A percentile compares a stretch with the other conserved stretches of the same genome.
Conservation (phyloP, 495 filamentous ascomycete species). For the Xylaria castorea region DNA sequence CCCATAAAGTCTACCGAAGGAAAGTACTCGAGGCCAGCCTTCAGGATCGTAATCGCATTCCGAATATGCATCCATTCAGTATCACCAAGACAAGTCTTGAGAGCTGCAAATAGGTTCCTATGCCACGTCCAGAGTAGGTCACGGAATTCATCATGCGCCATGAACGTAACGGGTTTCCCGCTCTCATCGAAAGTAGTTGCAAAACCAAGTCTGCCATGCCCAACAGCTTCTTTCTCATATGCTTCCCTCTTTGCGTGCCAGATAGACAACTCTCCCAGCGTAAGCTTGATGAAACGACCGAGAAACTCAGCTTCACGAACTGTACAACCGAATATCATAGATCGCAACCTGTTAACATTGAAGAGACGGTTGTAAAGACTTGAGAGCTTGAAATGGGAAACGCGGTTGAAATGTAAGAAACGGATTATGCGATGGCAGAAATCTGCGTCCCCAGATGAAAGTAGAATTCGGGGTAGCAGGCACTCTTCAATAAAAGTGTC, state of each 20-base stretch:
- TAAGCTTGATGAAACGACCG: conserved; percentile 82
- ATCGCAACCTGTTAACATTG: conserved; percentile 74
- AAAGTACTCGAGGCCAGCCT: conserved; percentile 77
- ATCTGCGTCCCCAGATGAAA: conserved; percentile 85
- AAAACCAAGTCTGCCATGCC: conserved; percentile 56
- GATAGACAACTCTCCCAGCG: conserved; percentile 74
- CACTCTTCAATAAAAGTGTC: conserved; percentile 85
- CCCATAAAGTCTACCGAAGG: conserved; percentile 91
- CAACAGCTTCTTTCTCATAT: conserved; percentile 81
- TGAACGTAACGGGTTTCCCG: conserved; percentile 66
- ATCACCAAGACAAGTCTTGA: conserved; percentile 78
- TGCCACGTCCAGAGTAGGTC: conserved; percentile 91
- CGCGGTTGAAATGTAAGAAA: conserved; percentile 80
- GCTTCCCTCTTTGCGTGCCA: conserved; percentile 82
- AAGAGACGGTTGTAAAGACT: conserved; percentile 85
- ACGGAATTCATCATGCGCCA: conserved; percentile 87
- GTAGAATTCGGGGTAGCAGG: conserved; percentile 81
- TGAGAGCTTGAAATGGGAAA: conserved; percentile 86
- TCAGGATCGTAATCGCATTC: conserved; percentile 92
- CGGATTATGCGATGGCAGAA: conserved; percentile 86
- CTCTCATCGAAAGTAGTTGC: conserved; percentile 69
- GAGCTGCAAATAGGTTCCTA: conserved; percentile 70
- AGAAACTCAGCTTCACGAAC: conserved; percentile 89
- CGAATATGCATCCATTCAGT: conserved; percentile 98
- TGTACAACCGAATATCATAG: conserved; percentile 85